phyloP scores from a whole-genome alignment of 768 basidiomycete genomes.

The Floccularia luteovirens region DNA sequence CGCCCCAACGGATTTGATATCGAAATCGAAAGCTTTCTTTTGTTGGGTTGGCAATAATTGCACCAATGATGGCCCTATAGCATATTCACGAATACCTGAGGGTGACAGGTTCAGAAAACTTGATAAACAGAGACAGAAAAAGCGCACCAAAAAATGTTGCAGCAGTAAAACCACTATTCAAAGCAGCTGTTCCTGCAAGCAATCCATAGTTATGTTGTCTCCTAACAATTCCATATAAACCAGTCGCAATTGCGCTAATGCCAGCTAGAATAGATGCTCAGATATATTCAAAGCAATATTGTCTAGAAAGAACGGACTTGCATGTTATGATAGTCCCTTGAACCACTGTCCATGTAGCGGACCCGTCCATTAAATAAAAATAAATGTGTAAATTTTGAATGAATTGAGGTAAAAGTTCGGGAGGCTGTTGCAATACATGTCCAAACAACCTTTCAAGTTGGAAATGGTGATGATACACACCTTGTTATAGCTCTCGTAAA shows the following conservation, averaged over 20 bases:
- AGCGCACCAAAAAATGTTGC: conserved; percentile 73
- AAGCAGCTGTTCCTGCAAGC: conserved; percentile 50
- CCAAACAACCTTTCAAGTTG: neutral
- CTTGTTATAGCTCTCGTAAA: neutral
- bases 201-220: conserved; percentile 37
- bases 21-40: no score
- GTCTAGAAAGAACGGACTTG: conserved; percentile 57
- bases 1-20: conserved; percentile 8
- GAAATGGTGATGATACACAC: neutral
- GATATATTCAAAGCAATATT: conserved; percentile 16
- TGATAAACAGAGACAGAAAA: neutral
- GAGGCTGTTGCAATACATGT: neutral
- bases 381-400: neutral
- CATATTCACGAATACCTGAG: conserved; percentile 74
- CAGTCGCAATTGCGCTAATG: conserved; percentile 43
- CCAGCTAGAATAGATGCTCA: conserved; percentile 35
- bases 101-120: neutral
- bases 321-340: conserved; percentile 63
- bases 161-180: conserved; percentile 69
- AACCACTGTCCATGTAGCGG: conserved; percentile 34
- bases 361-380: conserved; percentile 18
- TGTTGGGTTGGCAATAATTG: conserved; percentile 31
- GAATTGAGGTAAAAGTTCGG: neutral
- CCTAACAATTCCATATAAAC: conserved; percentile 35
- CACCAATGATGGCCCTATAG: conserved; percentile 57